Base-by-base conservation (phyloP, 805 yeast species). In the Ogataea salicorniae region DNA sequence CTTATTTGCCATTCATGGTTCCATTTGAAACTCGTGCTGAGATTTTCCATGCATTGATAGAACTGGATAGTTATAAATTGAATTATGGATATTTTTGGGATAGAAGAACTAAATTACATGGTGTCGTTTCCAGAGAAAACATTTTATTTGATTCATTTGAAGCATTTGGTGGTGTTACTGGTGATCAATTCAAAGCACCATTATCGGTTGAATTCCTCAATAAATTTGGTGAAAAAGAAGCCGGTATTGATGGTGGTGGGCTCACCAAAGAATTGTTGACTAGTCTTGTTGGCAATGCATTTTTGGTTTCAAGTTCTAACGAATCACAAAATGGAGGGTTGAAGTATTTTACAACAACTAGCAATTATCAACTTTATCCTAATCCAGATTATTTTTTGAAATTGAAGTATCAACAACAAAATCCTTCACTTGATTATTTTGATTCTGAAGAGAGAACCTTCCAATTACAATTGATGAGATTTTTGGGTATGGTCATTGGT, bases 221-320 rank as follows among this genome's bases (percentile, higher is more conserved):
- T 57, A 77, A 84, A 47, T 79, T 82, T 66, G 95, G 91, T 2
- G 77, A 71, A 34, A 53, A 44, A 26, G 98, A 92, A 62, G 89
- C 83, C 0, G 99, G 99, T 1, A 84, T 92, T 39, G 99, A 92
- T 64, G 99, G 99, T 7, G 99, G 98, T 13, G 99, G 99, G 1
- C 71, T 92, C 22, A 91, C 97, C 0, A 91, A 92, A 62, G 99
- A 92, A 59, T 81, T 94, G 52, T 68, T 92, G 46, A 89, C 92
- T 2, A 72, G 84, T 43, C 81, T 89, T 0, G 79, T 84, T 2
- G 70, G 69, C 4, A 87, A 85, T 52, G 91, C 87, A 0, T 87
- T 92, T 57, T 67, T 71, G 31, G 67, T 72, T n/a, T 55, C 62
- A 0, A 48, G 47, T 16, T 57, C 59, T 15, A 63, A 63, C 44